Base-by-base conservation (phyloP, 1,284 basidiomycete species). In the Microbotryomycetes sp. region DNA sequence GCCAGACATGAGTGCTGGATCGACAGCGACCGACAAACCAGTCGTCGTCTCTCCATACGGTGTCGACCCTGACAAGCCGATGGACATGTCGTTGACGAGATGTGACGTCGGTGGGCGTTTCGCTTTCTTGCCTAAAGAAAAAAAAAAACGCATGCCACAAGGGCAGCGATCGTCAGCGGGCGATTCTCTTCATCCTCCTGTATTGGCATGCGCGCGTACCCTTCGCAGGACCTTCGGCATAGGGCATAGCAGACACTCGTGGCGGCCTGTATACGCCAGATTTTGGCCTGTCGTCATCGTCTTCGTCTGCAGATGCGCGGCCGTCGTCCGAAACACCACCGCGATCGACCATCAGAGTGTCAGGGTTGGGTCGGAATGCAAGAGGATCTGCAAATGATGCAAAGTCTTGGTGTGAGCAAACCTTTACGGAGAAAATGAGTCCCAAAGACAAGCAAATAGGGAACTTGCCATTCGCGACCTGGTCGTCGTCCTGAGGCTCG, bases 231-330 rank as follows among this genome's bases (percentile, higher is more conserved):
- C 79, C 78, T 67, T 91, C 89, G 48, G 80, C 83, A 77, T 97
- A 98, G 0, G 92, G 91, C 75, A 94, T 82, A 0, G 94, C 90
- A 0, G 92, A 94, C 27, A 98, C 78, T 67, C 89, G 88, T 0
- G 96, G 94, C 6, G 94, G 92, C 29, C 85, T 86, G 75, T 98
- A 98, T 52, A 97, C 83, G 1, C 81, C 85, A 48, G 81, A 78
- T 28, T 60, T 46, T 27, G 21, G 29, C 6, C 73, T 71, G 60
- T 71, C 68, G 7, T 60, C 71, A 5, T 69, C 73, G 31, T 72
- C 71, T 18, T 73, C 73, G 31, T 75, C 74, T 48, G 71, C 66
- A 9, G 73, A 73, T n/a, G 73, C 73, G 11, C 74, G 73, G 23
- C 74, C 77, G 54, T 76, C 76, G 13, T 71, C 75, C 9, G 64